These are phyloP conservation scores for Zychaea mexicana DNA, from an alignment of 371 early-diverging fungal genomes.

Conservation along the genomic window DNA sequence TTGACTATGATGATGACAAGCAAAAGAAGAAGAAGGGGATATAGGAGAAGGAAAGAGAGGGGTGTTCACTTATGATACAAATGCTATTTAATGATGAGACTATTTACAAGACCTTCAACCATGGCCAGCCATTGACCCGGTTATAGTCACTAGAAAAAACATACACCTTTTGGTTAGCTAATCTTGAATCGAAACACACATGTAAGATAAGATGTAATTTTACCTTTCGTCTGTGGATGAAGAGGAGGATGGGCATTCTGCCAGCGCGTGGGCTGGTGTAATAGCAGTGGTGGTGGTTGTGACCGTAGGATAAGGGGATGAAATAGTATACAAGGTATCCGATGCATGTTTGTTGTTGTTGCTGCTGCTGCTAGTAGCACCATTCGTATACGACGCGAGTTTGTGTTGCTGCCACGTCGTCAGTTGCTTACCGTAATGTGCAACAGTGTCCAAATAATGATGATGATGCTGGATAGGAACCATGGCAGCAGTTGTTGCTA, in stretches of 20 bases:
- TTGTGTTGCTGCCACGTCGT: conserved; percentile 11
- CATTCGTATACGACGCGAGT: not conserved
- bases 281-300: not conserved
- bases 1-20: not conserved
- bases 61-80: not conserved
- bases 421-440: conserved; percentile 17
- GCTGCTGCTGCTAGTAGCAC: not conserved
- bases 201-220: not conserved
- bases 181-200: not conserved
- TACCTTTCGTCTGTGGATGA: conserved; percentile 11
- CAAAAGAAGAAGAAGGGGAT: not conserved
- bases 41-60: not conserved
- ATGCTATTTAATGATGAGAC: no score
- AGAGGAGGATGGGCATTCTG: not conserved
- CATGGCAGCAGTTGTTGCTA: not conserved
- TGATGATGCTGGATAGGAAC: not conserved
- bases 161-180: not conserved
- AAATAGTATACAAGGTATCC: not conserved
- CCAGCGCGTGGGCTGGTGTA: not conserved
- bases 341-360: not conserved
- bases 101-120: conserved; percentile 27
- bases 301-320: not conserved
- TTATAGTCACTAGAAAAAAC: not conserved
- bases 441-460: conserved; percentile 11
- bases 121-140: conserved; percentile 17